Evolutionary conservation across 176 grass and related monocot genomes (phyloP), one percentile per base, ranked within the genome.

Genomic region (Zea mays): DNA sequence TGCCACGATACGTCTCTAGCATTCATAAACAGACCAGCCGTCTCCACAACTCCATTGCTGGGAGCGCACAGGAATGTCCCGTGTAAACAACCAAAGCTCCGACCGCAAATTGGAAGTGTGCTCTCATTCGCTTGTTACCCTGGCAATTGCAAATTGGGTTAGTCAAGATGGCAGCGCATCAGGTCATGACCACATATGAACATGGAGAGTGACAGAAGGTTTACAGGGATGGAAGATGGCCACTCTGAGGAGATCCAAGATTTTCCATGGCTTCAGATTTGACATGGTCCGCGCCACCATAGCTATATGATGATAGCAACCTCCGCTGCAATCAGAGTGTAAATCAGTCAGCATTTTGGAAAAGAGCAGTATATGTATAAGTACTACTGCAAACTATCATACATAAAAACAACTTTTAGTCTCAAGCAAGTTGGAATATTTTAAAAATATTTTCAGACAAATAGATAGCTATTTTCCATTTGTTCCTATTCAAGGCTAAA

Each of bases 211-310:
- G n/a, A 63, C 73, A 72, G 48, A 62, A 72, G 59, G 14, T 17
- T 88, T 90, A 90, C 91, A 93, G 82, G 64, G 64, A 84, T 43
- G 73, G 77, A 15, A 87, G 82, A 73, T 87, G 90, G 65, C 65
- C 55, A 75, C 82, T 88, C 5, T 84, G 85, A 72, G 75, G 76
- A 50, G 86, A 88, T 36, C 86, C 86, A 12, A 81, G 64, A 76
- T 82, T 85, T 54, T 82, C 81, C 58, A 72, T 56, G 77, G 83
- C 82, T 80, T 76, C 86, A 42, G 86, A 79, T 48, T 84, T 89
- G 54, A 76, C 63, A 46, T 78, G 33, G 59, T 87, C 89, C 3
- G 42, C 71, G 73, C 33, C 55, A 51, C 39, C 79, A 10, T 84
- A 88, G 64, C 61, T 80, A 79, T 87, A 78, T 27, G 27, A 27